phyloP scores from a whole-genome alignment of 768 basidiomycete genomes.

The Amanita muscaria region DNA sequence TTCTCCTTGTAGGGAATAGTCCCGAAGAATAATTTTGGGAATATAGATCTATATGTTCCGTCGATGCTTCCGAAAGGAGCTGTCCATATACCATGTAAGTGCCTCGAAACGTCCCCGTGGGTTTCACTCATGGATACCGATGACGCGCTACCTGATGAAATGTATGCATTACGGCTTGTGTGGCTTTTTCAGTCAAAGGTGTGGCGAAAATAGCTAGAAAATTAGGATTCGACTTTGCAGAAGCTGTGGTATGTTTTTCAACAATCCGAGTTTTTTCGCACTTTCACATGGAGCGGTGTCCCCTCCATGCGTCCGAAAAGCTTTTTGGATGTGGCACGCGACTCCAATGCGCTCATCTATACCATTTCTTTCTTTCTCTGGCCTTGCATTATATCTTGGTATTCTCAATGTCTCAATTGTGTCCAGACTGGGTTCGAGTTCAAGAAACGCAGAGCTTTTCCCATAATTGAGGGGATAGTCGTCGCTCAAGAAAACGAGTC shows the following conservation, averaged over 20 bases:
- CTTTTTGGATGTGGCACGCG: no score
- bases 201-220: slow-evolving; percentile 82
- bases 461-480: slow-evolving; percentile 80
- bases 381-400: not conserved
- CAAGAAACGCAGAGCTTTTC: slow-evolving; percentile 82
- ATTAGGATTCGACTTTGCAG: slow-evolving; percentile 84
- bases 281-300: no score
- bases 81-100: slow-evolving; percentile 85
- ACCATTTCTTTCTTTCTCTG: no score
- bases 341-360: no score
- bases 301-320: no score
- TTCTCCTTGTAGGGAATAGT: slow-evolving; percentile 61
- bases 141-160: slow-evolving; percentile 3
- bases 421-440: slow-evolving; percentile 98
- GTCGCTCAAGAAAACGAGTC: slow-evolving; percentile 75
- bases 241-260: slow-evolving; percentile 75
- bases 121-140: not conserved
- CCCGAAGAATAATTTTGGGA: slow-evolving; percentile 94
- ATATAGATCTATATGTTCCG: slow-evolving; percentile 91
- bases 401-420: not conserved
- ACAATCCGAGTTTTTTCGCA: no score
- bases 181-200: slow-evolving; percentile 59
- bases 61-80: slow-evolving; percentile 90
- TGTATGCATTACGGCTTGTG: no score
- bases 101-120: not conserved